Percentiles rank a stretch among this genome's conserved stretches.
phyloP scores from a whole-genome alignment of 345 rosid genomes.

The Syzygium jambos region DNA sequence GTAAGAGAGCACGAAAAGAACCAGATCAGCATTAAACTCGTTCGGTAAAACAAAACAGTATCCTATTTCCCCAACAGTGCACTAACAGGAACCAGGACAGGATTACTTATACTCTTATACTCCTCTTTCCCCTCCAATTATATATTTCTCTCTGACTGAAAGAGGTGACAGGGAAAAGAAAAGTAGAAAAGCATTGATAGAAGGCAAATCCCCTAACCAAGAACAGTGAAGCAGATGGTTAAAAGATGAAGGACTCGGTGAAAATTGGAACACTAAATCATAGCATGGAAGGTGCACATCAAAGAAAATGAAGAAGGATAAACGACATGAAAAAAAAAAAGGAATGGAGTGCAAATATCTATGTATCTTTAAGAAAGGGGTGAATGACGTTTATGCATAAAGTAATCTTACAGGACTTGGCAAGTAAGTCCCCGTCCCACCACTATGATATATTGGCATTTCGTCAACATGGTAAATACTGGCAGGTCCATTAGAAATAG shows the following conservation, averaged over 20 bases:
- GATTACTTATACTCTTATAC: background rate
- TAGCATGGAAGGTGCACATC: background rate
- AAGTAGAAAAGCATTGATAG: background rate
- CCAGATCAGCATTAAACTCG: background rate
- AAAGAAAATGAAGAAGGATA: background rate
- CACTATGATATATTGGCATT: constrained; percentile 80
- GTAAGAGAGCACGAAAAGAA: background rate
- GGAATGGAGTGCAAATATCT: background rate
- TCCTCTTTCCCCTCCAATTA: background rate
- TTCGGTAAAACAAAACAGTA: background rate
- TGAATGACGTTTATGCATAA: background rate
- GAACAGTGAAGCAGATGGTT: background rate
- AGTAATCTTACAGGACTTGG: constrained; percentile 81
- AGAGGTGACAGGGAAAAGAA: background rate
- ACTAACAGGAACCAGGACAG: background rate
- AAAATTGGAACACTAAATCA: background rate
- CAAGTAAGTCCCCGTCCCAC: constrained; percentile 96
- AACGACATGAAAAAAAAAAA: background rate
- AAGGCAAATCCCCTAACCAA: background rate
- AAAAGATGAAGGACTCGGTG: background rate
- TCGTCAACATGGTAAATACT: constrained; percentile 66
- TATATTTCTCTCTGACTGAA: background rate
- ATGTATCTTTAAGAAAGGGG: background rate
- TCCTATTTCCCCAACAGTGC: background rate
- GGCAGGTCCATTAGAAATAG: constrained; percentile 56